Evolutionary conservation across 1,284 basidiomycete species (phyloP), one percentile per base, ranked within the genome.

Genomic region (Trichosporon ovoides): DNA sequence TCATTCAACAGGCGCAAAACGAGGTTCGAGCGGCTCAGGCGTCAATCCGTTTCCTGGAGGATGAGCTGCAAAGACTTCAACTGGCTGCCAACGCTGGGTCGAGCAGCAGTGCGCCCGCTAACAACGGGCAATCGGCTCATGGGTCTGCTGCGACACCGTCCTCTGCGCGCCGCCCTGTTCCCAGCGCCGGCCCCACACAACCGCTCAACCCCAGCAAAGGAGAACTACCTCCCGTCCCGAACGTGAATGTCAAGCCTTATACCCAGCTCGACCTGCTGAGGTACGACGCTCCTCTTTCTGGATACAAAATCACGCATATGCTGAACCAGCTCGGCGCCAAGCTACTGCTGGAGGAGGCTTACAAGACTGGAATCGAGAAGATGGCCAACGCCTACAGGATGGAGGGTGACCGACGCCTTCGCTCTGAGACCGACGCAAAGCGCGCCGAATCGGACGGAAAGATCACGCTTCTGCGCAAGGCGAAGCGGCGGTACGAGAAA

Each of bases 311-410:
- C 75, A 90, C 92, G 49, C 86, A 87, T 67, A 98, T 98, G 95
- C 85, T 98, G 58, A 93, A 98, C 78, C 94, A 98, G 78, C 87
- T 99, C 66, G 94, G 98, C 77, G 98, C 97, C 84, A 98, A 98
- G 80, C 87, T 98, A 54, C 91, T 95, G 78, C 91, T 98, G 66
- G 96, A 99, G 78, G 86, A 89, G 80, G 94, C 98, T 79, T 98
- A 98, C 82, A 96, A 96, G 81, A 85, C 87, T 71, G 96, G 96
- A 50, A 97, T 98, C 69, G 95, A 98, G 78, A 98, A 98, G 81
- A 99, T 99, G 94, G 90, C 89, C 36, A 89, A 87, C 73, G 81
- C 95, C 46, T 96, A 95, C 77, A 86, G 92, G 70, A 89, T 88
- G 10, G 95, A 98, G 69, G 94, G 94, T 52, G 95, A 98, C 79